These are phyloP conservation scores for Aspergillus biplanus DNA, from an alignment of 495 filamentous ascomycete genomes.

Conservation along the genomic window DNA sequence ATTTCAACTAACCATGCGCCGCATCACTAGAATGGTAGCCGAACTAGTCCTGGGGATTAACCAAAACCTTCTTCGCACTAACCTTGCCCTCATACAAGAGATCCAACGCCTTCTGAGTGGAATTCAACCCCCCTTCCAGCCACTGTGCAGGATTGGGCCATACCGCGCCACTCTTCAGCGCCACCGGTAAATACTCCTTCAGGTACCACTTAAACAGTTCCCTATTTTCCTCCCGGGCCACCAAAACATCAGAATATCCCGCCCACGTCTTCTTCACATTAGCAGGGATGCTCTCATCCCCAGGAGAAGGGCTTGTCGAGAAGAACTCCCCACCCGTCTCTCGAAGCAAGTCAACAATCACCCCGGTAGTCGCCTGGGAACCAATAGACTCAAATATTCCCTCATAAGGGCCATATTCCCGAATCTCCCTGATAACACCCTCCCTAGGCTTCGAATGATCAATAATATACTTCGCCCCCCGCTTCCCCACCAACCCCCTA, in stretches of 20 bases:
- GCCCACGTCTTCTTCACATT: constrained; percentile 4
- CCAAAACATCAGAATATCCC: not conserved
- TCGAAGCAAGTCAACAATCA: not conserved
- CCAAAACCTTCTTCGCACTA: constrained; percentile 10
- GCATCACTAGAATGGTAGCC: not conserved
- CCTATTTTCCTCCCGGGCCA: not conserved
- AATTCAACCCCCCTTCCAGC: constrained; percentile 1
- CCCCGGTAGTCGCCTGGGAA: not conserved
- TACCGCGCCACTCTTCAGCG: constrained; percentile 1
- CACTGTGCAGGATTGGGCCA: not conserved
- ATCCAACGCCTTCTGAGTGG: constrained; percentile 11
- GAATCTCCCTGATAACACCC: not conserved
- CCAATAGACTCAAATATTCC: constrained; percentile 10
- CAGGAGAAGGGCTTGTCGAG: not conserved
- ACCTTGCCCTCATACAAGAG: constrained; percentile 5
- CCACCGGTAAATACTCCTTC: constrained; percentile 2
- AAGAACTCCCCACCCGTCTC: constrained; percentile 2
- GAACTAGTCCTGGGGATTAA: constrained; percentile 3
- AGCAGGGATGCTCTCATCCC: not conserved
- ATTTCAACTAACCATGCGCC: too few species aligned
- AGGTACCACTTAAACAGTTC: not conserved
- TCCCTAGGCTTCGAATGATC: not conserved
- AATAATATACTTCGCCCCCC: constrained; percentile 17
- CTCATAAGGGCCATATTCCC: constrained; percentile 8
- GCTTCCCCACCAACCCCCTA: constrained; percentile 27